phyloP scores from a whole-genome alignment of 2,329 filamentous ascomycete genomes.

The Mollisia scopiformis region DNA sequence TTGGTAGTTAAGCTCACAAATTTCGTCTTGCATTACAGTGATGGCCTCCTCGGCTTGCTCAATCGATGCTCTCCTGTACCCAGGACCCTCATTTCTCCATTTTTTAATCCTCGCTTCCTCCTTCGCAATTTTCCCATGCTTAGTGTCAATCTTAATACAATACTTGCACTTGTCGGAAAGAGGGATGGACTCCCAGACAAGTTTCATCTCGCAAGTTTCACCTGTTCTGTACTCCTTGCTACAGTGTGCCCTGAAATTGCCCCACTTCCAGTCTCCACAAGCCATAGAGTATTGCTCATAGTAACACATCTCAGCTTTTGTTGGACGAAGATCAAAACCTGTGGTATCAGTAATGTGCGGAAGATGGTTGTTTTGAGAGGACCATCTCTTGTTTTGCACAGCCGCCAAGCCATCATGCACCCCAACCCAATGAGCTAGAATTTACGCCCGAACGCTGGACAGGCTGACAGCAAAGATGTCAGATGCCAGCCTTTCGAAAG shows the following conservation, averaged over 20 bases:
- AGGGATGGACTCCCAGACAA: slow-evolving; percentile 75
- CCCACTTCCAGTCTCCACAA: slow-evolving; percentile 95
- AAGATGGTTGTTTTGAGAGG: too few relatives aligned
- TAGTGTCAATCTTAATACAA: slow-evolving; percentile 88
- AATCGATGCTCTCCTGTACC: slow-evolving; percentile 14
- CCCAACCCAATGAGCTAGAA: too few relatives aligned
- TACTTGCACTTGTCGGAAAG: slow-evolving; percentile 71
- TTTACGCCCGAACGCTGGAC: too few relatives aligned
- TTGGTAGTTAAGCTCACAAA: slow-evolving; percentile 46
- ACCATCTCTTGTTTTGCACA: too few relatives aligned
- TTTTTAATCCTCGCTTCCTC: slow-evolving; percentile 75
- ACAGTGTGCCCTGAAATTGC: slow-evolving; percentile 89
- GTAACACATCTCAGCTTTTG: too few relatives aligned
- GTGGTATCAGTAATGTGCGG: too few relatives aligned
- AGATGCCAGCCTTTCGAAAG: too few relatives aligned
- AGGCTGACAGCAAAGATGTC: too few relatives aligned
- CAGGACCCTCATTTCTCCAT: slow-evolving; percentile 57
- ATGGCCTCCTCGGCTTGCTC: slow-evolving; percentile 59
- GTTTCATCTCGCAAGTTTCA: slow-evolving; percentile 93
- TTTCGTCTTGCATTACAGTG: slow-evolving; percentile 63
- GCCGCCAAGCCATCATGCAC: too few relatives aligned
- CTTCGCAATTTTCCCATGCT: slow-evolving; percentile 73
- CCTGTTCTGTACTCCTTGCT: slow-evolving; percentile 93
- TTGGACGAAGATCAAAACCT: too few relatives aligned
- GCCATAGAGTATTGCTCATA: slow-evolving; percentile 52